Conservation (phyloP, 306 rosid species). For the Elaeagnus macrophylla region DNA sequence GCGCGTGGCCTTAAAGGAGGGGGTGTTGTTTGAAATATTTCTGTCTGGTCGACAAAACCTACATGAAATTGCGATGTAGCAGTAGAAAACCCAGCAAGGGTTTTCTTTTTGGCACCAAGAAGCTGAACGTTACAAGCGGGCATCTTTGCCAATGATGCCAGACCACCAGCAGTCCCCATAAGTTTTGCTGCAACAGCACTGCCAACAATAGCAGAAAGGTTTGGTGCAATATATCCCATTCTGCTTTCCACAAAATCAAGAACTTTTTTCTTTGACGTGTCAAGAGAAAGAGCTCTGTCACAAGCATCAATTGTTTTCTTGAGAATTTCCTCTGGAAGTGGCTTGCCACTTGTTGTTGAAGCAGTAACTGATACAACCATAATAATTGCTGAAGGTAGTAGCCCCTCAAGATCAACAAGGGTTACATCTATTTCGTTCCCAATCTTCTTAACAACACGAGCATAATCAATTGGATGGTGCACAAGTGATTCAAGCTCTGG, state of each 20-base stretch:
- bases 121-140: constrained; percentile 99
- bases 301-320: constrained; percentile 74
- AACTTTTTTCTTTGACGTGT: constrained; percentile 76
- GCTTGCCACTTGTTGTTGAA: constrained; percentile 96
- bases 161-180: constrained; percentile 94
- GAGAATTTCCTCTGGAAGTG: constrained; percentile 84
- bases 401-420: constrained; percentile 92
- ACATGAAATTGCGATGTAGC: constrained; percentile 92
- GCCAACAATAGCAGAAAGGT: constrained; percentile 86
- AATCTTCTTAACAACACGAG: constrained; percentile 92
- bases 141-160: constrained; percentile 74
- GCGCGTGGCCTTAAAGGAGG: constrained; percentile 87
- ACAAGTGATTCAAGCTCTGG: constrained; percentile 95
- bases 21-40: constrained; percentile 80
- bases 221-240: constrained; percentile 96
- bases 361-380: constrained; percentile 98
- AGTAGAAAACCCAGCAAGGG: constrained; percentile 89
- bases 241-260: constrained; percentile 94
- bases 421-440: constrained; percentile 90
- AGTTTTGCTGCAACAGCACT: constrained; percentile 97
- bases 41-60: constrained; percentile 87
- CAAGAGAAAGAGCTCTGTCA: constrained; percentile 89
- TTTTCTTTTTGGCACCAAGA: constrained; percentile 91
- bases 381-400: constrained; percentile 81
- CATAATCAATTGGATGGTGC: constrained; percentile 93